phyloP scores from a whole-genome alignment of 2,329 filamentous ascomycete genomes.

The Apiospora arundinis region DNA sequence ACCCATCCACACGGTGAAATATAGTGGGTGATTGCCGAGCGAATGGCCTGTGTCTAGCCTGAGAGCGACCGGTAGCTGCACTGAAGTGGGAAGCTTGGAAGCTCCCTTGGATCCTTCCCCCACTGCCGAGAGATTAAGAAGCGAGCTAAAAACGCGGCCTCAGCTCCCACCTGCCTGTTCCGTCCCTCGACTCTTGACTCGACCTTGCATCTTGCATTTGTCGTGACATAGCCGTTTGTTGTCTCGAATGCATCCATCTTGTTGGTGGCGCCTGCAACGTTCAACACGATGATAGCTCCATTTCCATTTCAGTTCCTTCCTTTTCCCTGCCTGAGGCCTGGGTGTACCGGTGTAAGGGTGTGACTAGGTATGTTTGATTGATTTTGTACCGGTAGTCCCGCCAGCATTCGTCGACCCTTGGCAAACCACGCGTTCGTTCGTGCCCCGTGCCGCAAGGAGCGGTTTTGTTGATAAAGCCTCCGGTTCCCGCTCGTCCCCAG shows the following conservation, averaged over 20 bases:
- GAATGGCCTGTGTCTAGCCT: not conserved
- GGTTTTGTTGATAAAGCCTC: not conserved
- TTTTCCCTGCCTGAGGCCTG: not conserved
- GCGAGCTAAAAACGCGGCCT: not conserved
- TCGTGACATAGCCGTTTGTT: not conserved
- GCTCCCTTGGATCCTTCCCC: not conserved
- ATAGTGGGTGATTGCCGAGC: not conserved
- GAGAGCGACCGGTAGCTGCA: no score
- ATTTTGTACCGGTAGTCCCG: not conserved
- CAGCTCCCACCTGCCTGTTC: slow-evolving; percentile 6
- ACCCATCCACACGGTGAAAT: not conserved
- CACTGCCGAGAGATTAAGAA: slow-evolving; percentile 11
- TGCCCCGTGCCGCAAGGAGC: not conserved
- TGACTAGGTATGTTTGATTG: not conserved
- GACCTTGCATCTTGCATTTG: not conserved
- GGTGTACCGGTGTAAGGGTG: not conserved
- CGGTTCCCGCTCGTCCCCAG: not conserved
- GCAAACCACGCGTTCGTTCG: not conserved
- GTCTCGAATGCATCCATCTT: not conserved
- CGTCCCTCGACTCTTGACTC: not conserved
- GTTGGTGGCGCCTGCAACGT: not conserved
- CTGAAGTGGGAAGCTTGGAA: not conserved
- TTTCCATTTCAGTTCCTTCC: not conserved
- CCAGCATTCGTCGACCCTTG: not conserved
- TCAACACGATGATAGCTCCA: not conserved